Evolutionary conservation across 2,329 filamentous ascomycete species (phyloP).

Genomic region (Ceratocystis eucalypticola): DNA sequence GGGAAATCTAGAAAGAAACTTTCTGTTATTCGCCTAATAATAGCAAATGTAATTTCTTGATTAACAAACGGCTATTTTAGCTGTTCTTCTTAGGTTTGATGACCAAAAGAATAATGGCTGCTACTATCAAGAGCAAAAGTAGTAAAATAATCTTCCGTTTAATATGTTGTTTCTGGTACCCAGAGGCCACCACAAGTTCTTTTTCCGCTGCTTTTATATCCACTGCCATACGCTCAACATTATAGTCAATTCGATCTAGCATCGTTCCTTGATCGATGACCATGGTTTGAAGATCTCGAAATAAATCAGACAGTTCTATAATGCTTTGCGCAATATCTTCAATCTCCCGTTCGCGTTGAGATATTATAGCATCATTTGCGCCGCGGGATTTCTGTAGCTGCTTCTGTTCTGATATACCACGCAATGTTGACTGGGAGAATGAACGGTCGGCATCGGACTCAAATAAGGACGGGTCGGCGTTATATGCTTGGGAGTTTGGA

Average conservation of each 20-base stretch:
- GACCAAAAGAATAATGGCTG: slow-evolving; percentile 70
- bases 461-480: slow-evolving; percentile 69
- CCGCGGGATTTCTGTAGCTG: slow-evolving; percentile 34
- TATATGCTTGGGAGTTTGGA: slow-evolving; percentile 33
- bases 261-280: slow-evolving; percentile 85
- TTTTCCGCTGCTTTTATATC: slow-evolving; percentile 89
- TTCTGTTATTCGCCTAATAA: too few relatives aligned
- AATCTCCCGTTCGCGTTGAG: slow-evolving; percentile 89
- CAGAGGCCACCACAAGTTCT: slow-evolving; percentile 75
- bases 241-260: slow-evolving; percentile 93
- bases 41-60: background rate
- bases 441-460: slow-evolving; percentile 90
- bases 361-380: slow-evolving; percentile 67
- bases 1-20: background rate
- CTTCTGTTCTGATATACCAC: slow-evolving; percentile 58
- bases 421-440: slow-evolving; percentile 78
- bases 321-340: slow-evolving; percentile 97
- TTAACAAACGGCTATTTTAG: background rate
- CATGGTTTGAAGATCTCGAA: slow-evolving; percentile 92
- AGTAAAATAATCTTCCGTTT: slow-evolving; percentile 89
- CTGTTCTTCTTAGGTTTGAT: slow-evolving; percentile 58
- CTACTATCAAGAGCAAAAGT: slow-evolving; percentile 70
- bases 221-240: slow-evolving; percentile 86
- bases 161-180: slow-evolving; percentile 75
- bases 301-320: slow-evolving; percentile 91